Base-by-base conservation (phyloP, 495 filamentous ascomycete genomes). In the Neurospora sp. region DNA sequence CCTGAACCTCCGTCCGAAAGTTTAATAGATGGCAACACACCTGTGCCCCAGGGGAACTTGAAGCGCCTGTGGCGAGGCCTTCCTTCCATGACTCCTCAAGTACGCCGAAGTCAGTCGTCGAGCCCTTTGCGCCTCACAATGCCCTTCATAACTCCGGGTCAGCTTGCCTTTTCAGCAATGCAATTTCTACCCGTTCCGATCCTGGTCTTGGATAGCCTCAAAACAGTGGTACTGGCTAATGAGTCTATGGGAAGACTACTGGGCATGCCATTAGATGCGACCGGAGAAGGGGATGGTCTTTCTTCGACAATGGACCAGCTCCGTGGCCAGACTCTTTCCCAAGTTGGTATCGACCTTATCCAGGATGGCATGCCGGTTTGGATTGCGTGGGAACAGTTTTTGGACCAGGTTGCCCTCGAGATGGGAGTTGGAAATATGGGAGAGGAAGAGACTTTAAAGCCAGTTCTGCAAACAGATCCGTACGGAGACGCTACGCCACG, bases 181-280 rank as follows among this genome's bases (percentile, higher is more conserved):
- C 89, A 92, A 78, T 91, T 91, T 75, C 84, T 92, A 18, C 91
- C 91, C 1, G 88, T 90, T 31, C 91, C 91, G 3, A 76, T 92
- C 23, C 76, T 93, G 23, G 87, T 92, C 2, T 79, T 92, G 46
- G 88, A 86, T 20, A 84, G 83, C 42, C 70, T 86, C 59, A 92
- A 92, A 80, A 90, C 88, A 0, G 85, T 92, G 3, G 83, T 91
- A 5, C 77, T 93, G 20, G 90, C 90, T 10, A 93, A 93, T 78
- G 90, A 92, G 70, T 89, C 91, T 16, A 90, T 92, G 90, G 88
- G 87, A 27, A 83, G 87, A 69, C 76, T 93, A 72, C 78, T 93
- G 44, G 87, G 85, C 16, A 79, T 90, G 72, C 81, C 84, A 14
- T 70, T 76, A 20, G 79, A 81, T n/a, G 73, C 76, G 31, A 35